Evolutionary conservation across 108 stramenopile genomes (phyloP).

Genomic region (Pseudonitzschia multistriata): DNA sequence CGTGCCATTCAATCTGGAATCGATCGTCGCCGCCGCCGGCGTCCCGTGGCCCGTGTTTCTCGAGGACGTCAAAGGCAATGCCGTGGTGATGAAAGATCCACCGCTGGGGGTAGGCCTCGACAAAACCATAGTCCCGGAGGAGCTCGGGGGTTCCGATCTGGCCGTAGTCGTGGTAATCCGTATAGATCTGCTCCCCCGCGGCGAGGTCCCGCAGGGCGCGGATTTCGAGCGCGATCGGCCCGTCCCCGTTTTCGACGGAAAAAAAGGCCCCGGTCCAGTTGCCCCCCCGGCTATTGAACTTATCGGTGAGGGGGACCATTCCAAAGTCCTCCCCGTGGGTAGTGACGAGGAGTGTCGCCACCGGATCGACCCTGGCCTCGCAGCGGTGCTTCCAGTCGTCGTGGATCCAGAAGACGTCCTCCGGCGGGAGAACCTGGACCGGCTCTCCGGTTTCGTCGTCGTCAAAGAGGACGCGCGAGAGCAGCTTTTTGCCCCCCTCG

Average conservation of each 20-base stretch:
- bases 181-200: slow-evolving; percentile 16
- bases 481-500: neutral
- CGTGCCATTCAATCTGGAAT: no score
- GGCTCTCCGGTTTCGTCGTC: neutral
- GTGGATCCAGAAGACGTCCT: neutral
- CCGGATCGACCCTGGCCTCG: neutral
- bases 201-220: slow-evolving; percentile 4
- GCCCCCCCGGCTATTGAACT: slow-evolving; percentile 10
- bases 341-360: slow-evolving; percentile 11
- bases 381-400: slow-evolving; percentile 13
- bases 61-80: neutral
- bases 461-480: neutral
- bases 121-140: slow-evolving; percentile 58
- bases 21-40: no score
- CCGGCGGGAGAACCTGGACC: slow-evolving; percentile 2
- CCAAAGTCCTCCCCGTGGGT: slow-evolving; percentile 26
- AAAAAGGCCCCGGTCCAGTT: slow-evolving; percentile 11
- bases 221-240: slow-evolving; percentile 8
- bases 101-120: slow-evolving; percentile 58
- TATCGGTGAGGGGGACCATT: slow-evolving; percentile 17
- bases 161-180: slow-evolving; percentile 15
- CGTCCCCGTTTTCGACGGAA: neutral
- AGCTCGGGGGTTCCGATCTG: slow-evolving; percentile 31
- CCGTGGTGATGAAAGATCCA: slow-evolving; percentile 30
- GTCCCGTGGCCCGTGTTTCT: no score